A percentile compares a stretch with the other conserved stretches of the same genome.
phyloP scores from a whole-genome alignment of 805 yeast genomes.

The Ogataea ganodermae region DNA sequence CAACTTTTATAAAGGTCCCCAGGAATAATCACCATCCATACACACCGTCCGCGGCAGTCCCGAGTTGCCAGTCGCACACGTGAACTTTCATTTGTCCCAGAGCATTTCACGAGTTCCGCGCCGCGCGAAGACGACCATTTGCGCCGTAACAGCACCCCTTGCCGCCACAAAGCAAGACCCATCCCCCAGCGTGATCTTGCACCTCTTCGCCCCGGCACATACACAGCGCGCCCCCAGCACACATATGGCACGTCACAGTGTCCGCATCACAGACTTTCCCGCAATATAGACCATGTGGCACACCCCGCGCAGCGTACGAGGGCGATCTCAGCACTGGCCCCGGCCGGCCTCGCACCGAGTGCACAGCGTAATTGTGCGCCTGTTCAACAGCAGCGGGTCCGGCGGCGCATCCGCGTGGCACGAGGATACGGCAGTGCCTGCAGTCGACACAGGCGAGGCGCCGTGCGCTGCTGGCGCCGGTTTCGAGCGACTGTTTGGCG shows the following conservation, averaged over 20 bases:
- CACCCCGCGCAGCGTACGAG: conserved; percentile 5
- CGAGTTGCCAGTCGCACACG: background rate
- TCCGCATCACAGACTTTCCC: background rate
- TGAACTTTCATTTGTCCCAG: background rate
- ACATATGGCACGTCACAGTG: background rate
- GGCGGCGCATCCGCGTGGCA: background rate
- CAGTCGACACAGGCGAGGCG: background rate
- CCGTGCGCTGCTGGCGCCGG: background rate
- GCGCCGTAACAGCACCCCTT: background rate
- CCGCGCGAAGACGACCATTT: background rate
- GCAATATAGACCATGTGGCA: conserved; percentile 6
- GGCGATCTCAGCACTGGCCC: conserved; percentile 4
- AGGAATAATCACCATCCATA: background rate
- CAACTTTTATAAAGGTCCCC: background rate
- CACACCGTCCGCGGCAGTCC: background rate
- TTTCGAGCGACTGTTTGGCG: background rate
- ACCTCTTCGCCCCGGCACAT: background rate
- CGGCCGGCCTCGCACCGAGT: background rate
- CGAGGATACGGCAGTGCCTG: background rate
- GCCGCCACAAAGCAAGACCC: background rate
- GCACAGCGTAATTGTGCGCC: background rate
- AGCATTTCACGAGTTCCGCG: background rate
- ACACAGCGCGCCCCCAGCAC: background rate
- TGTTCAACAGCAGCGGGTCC: conserved; percentile 1
- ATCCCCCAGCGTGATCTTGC: background rate